phyloP scores from a whole-genome alignment of 75 land plant species.

The Cupressus sempervirens region DNA sequence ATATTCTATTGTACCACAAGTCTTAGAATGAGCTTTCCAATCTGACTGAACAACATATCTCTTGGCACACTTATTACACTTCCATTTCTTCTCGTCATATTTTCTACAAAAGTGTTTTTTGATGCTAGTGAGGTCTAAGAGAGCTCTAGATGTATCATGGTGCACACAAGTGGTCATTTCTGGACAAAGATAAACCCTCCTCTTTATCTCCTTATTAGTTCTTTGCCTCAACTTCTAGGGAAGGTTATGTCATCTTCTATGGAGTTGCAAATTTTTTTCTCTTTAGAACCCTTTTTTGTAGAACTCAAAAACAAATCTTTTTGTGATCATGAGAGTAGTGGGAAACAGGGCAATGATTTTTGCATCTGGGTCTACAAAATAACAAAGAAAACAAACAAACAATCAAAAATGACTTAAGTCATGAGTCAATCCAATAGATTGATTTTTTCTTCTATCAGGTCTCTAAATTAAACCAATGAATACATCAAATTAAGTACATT shows the following conservation, averaged over 20 bases:
- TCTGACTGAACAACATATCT: slow-evolving; percentile 77
- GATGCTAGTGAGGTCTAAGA: slow-evolving; percentile 76
- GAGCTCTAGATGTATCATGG: slow-evolving; percentile 74
- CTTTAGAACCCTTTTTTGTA: slow-evolving; percentile 80
- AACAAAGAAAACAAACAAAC: background rate
- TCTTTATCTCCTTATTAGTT: slow-evolving; percentile 55
- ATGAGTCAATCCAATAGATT: background rate
- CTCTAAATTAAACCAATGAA: too few species aligned
- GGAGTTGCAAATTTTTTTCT: slow-evolving; percentile 82
- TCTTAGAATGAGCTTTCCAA: slow-evolving; percentile 82
- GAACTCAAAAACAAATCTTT: slow-evolving; percentile 82
- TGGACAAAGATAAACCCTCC: slow-evolving; percentile 76
- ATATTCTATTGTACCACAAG: slow-evolving; percentile 71
- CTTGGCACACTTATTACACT: slow-evolving; percentile 79
- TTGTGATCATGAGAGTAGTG: slow-evolving; percentile 81
- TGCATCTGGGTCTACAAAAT: slow-evolving; percentile 78
- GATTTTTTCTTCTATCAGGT: background rate
- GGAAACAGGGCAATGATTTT: slow-evolving; percentile 91
- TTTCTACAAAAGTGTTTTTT: slow-evolving; percentile 77
- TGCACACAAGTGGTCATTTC: slow-evolving; percentile 78
- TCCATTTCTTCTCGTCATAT: slow-evolving; percentile 84
- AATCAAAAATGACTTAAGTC: background rate
- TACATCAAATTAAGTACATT: background rate
- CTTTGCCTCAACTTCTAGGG: slow-evolving; percentile 86
- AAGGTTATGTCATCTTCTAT: slow-evolving; percentile 83